Evolutionary conservation across 139 green algal genomes (phyloP).

Genomic region (Dunaliella primolecta): DNA sequence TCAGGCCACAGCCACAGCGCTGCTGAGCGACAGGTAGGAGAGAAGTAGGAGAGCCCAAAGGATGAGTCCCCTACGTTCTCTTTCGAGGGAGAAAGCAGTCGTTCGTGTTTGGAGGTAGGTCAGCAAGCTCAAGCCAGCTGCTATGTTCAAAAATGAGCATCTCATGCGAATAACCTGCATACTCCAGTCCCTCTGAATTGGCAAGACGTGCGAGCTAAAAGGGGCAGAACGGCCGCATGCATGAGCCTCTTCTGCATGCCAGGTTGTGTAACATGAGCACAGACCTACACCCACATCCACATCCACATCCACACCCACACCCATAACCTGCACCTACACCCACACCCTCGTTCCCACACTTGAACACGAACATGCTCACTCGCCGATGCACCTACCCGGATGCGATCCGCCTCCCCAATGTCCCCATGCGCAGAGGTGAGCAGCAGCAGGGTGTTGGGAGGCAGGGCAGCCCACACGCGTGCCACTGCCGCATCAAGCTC

Average conservation of each 20-base stretch:
- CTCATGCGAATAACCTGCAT: not conserved
- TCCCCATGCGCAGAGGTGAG: slow-evolving; percentile 53
- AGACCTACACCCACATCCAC: not conserved
- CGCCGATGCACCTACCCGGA: not conserved
- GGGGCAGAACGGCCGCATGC: too few species aligned
- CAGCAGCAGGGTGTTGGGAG: slow-evolving; percentile 57
- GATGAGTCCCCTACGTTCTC: too few species aligned
- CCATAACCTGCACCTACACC: not conserved
- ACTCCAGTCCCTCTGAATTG: too few species aligned
- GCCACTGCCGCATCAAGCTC: slow-evolving; percentile 40
- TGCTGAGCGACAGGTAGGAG: too few species aligned
- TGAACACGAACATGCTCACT: not conserved
- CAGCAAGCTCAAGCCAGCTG: not conserved
- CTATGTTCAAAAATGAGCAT: not conserved
- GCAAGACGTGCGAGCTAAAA: not conserved
- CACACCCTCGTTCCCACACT: not conserved
- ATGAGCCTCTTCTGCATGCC: too few species aligned
- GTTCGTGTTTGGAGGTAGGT: not conserved
- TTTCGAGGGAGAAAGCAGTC: too few species aligned
- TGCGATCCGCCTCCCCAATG: slow-evolving; percentile 2
- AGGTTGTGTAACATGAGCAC: not conserved
- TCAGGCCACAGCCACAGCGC: not conserved
- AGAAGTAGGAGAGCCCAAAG: too few species aligned
- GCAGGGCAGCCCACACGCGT: slow-evolving; percentile 42
- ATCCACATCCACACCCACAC: not conserved